Percentiles rank a stretch among this genome's conserved stretches.
Conservation (phyloP, 768 basidiomycete genomes). For the Mycena haematopus region DNA sequence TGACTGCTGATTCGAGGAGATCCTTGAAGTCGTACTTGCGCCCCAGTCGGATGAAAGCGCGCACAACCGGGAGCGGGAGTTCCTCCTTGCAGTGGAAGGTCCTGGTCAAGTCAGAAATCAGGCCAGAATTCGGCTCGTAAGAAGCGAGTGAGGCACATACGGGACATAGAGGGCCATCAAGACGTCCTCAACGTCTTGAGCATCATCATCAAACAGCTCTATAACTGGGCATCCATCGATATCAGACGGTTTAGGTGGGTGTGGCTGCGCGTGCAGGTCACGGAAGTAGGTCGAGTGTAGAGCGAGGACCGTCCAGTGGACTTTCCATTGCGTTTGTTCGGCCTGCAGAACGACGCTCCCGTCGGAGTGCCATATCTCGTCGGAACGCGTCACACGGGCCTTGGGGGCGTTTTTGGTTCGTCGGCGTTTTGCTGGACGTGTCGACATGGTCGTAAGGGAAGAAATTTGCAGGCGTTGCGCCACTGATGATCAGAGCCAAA, state of each 20-base stretch:
- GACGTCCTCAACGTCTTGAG: background rate
- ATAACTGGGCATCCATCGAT: background rate
- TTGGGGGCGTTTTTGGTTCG: no score
- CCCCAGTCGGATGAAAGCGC: background rate
- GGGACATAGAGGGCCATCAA: background rate
- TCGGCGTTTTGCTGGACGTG: no score
- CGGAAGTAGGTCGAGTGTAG: background rate
- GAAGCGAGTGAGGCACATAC: background rate
- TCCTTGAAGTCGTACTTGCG: conserved; percentile 1
- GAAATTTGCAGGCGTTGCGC: no score
- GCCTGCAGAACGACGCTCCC: background rate
- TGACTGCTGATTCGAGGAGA: background rate
- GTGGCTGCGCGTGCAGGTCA: background rate
- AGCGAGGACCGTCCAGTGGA: background rate
- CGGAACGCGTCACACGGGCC: no score
- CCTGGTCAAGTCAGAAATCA: background rate
- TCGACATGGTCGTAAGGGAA: no score
- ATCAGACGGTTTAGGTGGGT: background rate
- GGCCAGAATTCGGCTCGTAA: no score
- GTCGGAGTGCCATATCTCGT: no score
- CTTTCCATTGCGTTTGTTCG: background rate
- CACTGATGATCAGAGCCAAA: no score
- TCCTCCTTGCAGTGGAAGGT: background rate
- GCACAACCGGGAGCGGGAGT: background rate
- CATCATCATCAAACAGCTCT: background rate